phyloP scores from a whole-genome alignment of 1,284 basidiomycete species.

The Inonotus obliquus region DNA sequence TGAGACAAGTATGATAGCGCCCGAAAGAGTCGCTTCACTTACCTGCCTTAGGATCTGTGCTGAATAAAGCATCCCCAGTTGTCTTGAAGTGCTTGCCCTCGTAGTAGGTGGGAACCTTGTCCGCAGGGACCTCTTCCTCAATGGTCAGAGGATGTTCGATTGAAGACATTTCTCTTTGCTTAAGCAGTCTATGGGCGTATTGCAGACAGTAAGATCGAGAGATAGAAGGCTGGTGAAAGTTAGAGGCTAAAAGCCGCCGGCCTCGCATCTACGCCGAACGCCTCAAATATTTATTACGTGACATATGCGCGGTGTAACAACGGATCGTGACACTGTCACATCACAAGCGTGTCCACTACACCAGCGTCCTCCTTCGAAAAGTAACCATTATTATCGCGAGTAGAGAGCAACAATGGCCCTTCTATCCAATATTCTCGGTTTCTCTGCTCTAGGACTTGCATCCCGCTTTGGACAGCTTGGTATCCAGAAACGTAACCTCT shows the following conservation, averaged over 20 bases:
- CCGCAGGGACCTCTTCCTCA: conserved; percentile 36
- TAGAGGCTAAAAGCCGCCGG: background rate
- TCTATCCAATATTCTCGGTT: conserved; percentile 69
- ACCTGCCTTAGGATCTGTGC: conserved; percentile 58
- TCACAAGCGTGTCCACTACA: background rate
- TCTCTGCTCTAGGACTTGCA: conserved; percentile 73
- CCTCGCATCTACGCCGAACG: background rate
- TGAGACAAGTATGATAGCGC: background rate
- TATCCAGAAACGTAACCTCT: conserved; percentile 65
- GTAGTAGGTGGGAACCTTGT: conserved; percentile 28
- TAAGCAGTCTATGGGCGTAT: no score
- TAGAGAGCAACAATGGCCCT: conserved; percentile 50
- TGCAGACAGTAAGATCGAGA: background rate
- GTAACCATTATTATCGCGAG: background rate
- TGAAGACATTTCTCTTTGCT: no score
- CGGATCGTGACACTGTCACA: conserved; percentile 3
- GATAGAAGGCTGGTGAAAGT: background rate
- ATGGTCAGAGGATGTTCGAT: conserved; percentile 19
- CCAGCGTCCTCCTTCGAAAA: background rate
- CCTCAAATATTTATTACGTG: background rate
- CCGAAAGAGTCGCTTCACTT: conserved; percentile 23
- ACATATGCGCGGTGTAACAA: background rate
- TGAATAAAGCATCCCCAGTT: conserved; percentile 71
- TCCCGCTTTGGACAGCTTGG: conserved; percentile 78
- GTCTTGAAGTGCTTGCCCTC: conserved; percentile 68